Conservation (phyloP, 306 rosid species). For the Glycine soja region DNA sequence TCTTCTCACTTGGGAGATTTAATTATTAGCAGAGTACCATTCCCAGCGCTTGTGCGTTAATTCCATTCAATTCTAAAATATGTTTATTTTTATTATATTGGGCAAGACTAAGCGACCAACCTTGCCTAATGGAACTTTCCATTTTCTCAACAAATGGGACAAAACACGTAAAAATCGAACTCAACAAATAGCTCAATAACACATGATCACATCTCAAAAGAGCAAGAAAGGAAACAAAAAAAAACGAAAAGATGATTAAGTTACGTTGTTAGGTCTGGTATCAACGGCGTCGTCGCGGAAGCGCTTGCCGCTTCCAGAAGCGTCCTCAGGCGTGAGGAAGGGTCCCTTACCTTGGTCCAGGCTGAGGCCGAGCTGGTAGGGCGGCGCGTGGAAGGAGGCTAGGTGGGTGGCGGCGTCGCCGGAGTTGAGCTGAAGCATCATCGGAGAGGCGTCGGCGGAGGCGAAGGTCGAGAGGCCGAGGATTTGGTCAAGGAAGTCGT, state of each 20-base stretch:
- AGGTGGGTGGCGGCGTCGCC: constrained; percentile 67
- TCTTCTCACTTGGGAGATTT: background rate
- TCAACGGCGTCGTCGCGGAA: constrained; percentile 78
- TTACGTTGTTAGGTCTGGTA: constrained; percentile 81
- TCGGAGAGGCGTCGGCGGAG: constrained; percentile 63
- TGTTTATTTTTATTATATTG: background rate
- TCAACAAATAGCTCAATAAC: constrained; percentile 28
- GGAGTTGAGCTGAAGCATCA: constrained; percentile 91
- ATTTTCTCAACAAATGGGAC: background rate
- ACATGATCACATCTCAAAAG: background rate
- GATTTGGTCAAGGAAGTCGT: constrained; percentile 93
- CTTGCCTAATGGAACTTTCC: background rate
- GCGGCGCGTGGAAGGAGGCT: constrained; percentile 66
- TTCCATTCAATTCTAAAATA: constrained; percentile 15
- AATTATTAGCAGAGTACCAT: constrained; percentile 22
- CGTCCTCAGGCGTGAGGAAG: constrained; percentile 80
- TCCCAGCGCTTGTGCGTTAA: constrained; percentile 1
- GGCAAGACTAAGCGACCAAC: too few species aligned
- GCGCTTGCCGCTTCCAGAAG: constrained; percentile 85
- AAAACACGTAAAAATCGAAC: background rate
- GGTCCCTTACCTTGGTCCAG: constrained; percentile 83
- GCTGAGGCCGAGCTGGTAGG: constrained; percentile 85
- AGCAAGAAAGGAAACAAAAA: background rate
- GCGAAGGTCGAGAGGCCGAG: constrained; percentile 78
- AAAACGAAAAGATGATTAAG: constrained; percentile 1